These are phyloP conservation scores for Rhodamnia rubescens DNA, from an alignment of 345 rosid species.

Conservation along the genomic window DNA sequence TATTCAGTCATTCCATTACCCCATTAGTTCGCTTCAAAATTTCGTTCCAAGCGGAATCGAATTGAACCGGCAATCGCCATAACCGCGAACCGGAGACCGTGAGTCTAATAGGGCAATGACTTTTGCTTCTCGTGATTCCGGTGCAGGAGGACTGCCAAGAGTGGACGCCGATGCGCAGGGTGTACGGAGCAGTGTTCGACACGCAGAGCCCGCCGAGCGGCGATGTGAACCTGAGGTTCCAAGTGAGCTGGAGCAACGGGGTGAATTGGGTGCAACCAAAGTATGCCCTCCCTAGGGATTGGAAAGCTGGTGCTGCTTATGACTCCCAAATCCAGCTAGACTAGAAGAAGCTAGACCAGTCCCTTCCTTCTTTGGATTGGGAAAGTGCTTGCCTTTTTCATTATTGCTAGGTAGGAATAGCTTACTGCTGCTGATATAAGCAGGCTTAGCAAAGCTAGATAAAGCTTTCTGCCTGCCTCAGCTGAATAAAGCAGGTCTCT, in stretches of 20 bases:
- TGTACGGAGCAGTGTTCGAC: conserved; percentile 66
- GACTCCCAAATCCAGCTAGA: conserved; percentile 40
- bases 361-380: not conserved
- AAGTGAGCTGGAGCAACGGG: conserved; percentile 30
- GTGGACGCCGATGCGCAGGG: conserved; percentile 72
- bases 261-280: conserved; percentile 46
- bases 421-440: not conserved
- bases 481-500: not conserved
- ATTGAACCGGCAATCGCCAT: not conserved
- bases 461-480: not conserved
- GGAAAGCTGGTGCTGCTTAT: conserved; percentile 61
- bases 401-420: not conserved
- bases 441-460: not conserved
- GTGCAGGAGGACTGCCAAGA: conserved; percentile 46
- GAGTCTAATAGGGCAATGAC: not conserved
- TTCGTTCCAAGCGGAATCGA: not conserved
- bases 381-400: not conserved
- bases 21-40: not conserved
- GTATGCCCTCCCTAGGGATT: conserved; percentile 39
- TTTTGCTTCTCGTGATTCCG: not conserved
- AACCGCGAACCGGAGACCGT: not conserved
- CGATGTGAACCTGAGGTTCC: conserved; percentile 34
- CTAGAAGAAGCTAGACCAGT: conserved; percentile 3
- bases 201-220: conserved; percentile 47
- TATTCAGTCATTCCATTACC: not conserved